These are phyloP conservation scores for Calvatia gigantea DNA, from an alignment of 768 basidiomycete species.

Conservation along the genomic window DNA sequence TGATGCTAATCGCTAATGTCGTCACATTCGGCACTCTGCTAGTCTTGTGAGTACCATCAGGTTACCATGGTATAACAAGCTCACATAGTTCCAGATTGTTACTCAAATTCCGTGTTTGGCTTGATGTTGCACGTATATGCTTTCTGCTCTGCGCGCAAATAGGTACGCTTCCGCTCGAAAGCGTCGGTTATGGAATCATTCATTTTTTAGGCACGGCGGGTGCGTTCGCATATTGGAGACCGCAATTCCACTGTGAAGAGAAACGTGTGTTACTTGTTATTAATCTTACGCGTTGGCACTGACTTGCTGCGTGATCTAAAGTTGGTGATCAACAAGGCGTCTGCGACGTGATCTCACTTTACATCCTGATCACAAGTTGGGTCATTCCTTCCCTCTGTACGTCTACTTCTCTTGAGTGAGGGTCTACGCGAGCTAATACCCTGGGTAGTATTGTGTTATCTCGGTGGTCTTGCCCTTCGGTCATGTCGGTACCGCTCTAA, in stretches of 20 bases:
- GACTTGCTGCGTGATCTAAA: background rate
- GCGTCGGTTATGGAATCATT: background rate
- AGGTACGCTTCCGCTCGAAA: background rate
- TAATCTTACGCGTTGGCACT: background rate
- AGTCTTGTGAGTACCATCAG: slow-evolving; percentile 21
- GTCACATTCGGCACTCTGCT: slow-evolving; percentile 25
- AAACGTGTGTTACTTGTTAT: slow-evolving; percentile 15
- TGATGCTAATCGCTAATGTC: slow-evolving; percentile 24
- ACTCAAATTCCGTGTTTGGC: slow-evolving; percentile 26
- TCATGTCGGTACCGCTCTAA: slow-evolving; percentile 27
- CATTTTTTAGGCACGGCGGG: slow-evolving; percentile 18
- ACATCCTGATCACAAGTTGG: slow-evolving; percentile 23
- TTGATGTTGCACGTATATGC: slow-evolving; percentile 26
- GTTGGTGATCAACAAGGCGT: slow-evolving; percentile 19
- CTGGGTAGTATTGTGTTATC: slow-evolving; percentile 39
- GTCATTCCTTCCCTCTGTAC: slow-evolving; percentile 23
- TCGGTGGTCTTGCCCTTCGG: slow-evolving; percentile 34
- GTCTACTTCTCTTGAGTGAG: background rate
- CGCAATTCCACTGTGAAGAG: slow-evolving; percentile 20
- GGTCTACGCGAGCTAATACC: slow-evolving; percentile 1
- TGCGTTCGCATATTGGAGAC: slow-evolving; percentile 20
- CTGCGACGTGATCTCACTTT: slow-evolving; percentile 20
- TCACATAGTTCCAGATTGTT: slow-evolving; percentile 16
- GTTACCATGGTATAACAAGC: background rate
- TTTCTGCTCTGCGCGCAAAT: slow-evolving; percentile 22